phyloP scores from a whole-genome alignment of 148 eudicot genomes.

The Bassia scoparia region DNA sequence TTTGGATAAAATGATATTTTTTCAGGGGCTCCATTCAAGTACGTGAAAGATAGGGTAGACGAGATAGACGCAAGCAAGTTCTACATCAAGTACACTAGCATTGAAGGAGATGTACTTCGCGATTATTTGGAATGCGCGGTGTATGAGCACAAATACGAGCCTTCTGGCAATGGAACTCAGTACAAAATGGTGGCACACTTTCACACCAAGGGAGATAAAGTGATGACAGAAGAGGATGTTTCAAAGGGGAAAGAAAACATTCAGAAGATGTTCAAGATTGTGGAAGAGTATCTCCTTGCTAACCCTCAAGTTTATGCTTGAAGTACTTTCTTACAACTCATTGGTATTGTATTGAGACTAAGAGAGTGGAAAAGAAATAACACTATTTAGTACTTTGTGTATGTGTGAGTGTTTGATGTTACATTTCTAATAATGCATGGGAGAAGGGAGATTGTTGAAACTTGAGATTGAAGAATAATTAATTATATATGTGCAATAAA shows the following conservation, averaged over 20 bases:
- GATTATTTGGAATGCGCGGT: constrained; percentile 19
- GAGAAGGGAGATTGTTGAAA: too few species aligned
- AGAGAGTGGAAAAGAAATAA: too few species aligned
- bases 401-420: too few species aligned
- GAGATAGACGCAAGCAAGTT: constrained; percentile 22
- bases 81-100: constrained; percentile 26
- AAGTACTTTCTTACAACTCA: background rate
- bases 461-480: too few species aligned
- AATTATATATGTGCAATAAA: too few species aligned
- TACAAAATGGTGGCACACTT: constrained; percentile 21
- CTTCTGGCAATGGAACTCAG: constrained; percentile 10
- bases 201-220: constrained; percentile 21
- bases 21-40: constrained; percentile 13
- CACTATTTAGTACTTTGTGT: too few species aligned
- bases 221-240: constrained; percentile 22
- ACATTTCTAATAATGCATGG: too few species aligned
- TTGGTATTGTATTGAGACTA: too few species aligned
- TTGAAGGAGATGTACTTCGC: constrained; percentile 17
- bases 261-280: constrained; percentile 16
- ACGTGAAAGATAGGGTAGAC: constrained; percentile 19
- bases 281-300: constrained; percentile 27
- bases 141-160: constrained; percentile 19
- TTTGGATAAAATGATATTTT: background rate
- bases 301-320: constrained; percentile 28
- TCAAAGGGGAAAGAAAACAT: constrained; percentile 18